phyloP scores from a whole-genome alignment of 2,329 filamentous ascomycete genomes.

The Fulvia fulva region DNA sequence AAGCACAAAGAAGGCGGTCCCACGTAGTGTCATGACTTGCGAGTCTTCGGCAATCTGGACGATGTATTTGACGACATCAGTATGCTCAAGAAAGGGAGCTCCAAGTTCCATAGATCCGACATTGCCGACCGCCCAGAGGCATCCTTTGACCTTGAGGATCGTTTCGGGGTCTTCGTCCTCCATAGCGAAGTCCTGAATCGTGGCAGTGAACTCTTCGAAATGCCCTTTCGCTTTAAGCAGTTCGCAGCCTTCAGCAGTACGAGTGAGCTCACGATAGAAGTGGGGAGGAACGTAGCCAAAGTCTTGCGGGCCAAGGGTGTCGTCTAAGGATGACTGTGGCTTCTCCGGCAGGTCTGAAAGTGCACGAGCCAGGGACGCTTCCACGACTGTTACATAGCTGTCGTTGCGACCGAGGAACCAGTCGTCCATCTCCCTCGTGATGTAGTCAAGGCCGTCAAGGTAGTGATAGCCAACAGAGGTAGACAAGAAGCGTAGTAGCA shows the following conservation, averaged over 20 bases:
- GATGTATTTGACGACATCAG: constrained; percentile 81
- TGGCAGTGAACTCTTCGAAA: constrained; percentile 87
- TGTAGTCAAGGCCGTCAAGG: constrained; percentile 93
- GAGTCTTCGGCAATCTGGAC: constrained; percentile 83
- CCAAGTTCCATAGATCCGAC: constrained; percentile 98
- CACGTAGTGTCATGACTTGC: constrained; percentile 85
- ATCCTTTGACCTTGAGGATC: constrained; percentile 91
- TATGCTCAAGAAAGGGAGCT: constrained; percentile 86
- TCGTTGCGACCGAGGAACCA: constrained; percentile 98
- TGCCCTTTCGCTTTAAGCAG: constrained; percentile 89
- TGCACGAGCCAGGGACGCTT: constrained; percentile 87
- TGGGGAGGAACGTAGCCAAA: constrained; percentile 77
- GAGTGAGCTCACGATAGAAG: constrained; percentile 92
- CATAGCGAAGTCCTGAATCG: constrained; percentile 82
- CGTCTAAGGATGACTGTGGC: constrained; percentile 41
- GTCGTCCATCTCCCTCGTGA: constrained; percentile 99
- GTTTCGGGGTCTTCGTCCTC: constrained; percentile 80
- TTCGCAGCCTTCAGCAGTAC: constrained; percentile 87
- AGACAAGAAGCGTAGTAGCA: constrained; percentile 86
- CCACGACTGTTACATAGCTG: constrained; percentile 88
- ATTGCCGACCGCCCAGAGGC: constrained; percentile 95
- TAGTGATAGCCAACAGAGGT: constrained; percentile 98
- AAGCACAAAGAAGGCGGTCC: constrained; percentile 94
- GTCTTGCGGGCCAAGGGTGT: constrained; percentile 45
- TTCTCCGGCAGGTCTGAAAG: constrained; percentile 62